Evolutionary conservation across 2,329 filamentous ascomycete genomes (phyloP).

Genomic region (Zasmidium cellare): DNA sequence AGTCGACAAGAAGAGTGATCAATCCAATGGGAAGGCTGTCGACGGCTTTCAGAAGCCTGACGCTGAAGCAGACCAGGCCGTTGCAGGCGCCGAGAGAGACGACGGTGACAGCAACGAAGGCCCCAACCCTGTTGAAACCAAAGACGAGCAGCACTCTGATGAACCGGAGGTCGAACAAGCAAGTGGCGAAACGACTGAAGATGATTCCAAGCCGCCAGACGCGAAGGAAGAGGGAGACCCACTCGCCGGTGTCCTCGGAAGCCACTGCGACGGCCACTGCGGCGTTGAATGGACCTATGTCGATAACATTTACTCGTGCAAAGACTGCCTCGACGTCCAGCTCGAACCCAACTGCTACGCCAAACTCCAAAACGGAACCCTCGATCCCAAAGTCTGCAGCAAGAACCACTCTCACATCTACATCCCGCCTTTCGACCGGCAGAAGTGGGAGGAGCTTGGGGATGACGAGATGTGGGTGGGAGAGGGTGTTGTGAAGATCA

Average conservation of each 20-base stretch:
- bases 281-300: not conserved
- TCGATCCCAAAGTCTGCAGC: slow-evolving; percentile 2
- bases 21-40: no score
- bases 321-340: slow-evolving; percentile 10
- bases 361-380: slow-evolving; percentile 4
- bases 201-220: not conserved
- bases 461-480: slow-evolving; percentile 6
- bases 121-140: not conserved
- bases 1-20: no score
- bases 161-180: not conserved
- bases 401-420: slow-evolving; percentile 2
- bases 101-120: not conserved
- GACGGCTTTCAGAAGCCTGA: no score
- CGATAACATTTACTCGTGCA: slow-evolving; percentile 5
- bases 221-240: not conserved
- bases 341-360: slow-evolving; percentile 5
- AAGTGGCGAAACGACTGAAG: not conserved
- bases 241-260: not conserved
- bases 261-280: slow-evolving; percentile 1
- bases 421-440: slow-evolving; percentile 2
- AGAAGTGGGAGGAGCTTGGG: not conserved
- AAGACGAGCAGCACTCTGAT: no score
- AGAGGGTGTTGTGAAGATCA: not conserved
- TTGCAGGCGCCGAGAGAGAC: not conserved
- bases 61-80: not conserved